Evolutionary conservation across 495 filamentous ascomycete species (phyloP).

Genomic region (Neurospora sp.): DNA sequence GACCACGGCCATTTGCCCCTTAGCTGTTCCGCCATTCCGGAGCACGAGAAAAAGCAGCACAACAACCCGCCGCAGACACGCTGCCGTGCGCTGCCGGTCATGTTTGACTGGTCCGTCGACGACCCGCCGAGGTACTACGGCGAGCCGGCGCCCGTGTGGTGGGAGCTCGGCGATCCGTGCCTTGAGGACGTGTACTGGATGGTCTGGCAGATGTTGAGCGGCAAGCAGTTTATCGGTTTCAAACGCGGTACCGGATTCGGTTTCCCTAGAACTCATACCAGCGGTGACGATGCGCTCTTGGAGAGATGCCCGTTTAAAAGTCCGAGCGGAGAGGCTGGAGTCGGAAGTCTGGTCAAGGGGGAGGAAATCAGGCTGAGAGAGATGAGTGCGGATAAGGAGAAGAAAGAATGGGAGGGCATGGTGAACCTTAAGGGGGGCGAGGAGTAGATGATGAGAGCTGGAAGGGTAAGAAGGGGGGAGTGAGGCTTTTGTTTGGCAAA

Average conservation of each 20-base stretch:
- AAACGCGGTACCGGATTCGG: conserved; percentile 13
- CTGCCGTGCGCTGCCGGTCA: conserved; percentile 4
- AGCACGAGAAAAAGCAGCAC: conserved; percentile 2
- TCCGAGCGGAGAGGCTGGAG: conserved; percentile 10
- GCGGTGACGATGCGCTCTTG: background rate
- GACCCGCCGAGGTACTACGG: conserved; percentile 8
- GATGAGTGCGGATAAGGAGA: background rate
- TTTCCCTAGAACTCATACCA: background rate
- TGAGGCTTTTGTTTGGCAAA: background rate
- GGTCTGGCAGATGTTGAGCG: conserved; percentile 15
- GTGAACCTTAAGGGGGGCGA: background rate
- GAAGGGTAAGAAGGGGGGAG: background rate
- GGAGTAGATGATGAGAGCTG: background rate
- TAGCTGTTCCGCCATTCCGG: background rate
- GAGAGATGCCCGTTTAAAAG: conserved; percentile 10
- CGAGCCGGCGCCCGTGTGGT: conserved; percentile 13
- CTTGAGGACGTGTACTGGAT: conserved; percentile 21
- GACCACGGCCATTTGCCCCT: background rate
- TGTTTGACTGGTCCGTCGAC: conserved; percentile 7
- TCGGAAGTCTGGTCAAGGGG: background rate
- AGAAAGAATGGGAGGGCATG: background rate
- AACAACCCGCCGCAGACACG: background rate
- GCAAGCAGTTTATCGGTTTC: conserved; percentile 16
- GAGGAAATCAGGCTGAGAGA: background rate
- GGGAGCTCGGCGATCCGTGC: conserved; percentile 11